phyloP scores from a whole-genome alignment of 192 early-diverging fungal species.

The Coemansia sp. region DNA sequence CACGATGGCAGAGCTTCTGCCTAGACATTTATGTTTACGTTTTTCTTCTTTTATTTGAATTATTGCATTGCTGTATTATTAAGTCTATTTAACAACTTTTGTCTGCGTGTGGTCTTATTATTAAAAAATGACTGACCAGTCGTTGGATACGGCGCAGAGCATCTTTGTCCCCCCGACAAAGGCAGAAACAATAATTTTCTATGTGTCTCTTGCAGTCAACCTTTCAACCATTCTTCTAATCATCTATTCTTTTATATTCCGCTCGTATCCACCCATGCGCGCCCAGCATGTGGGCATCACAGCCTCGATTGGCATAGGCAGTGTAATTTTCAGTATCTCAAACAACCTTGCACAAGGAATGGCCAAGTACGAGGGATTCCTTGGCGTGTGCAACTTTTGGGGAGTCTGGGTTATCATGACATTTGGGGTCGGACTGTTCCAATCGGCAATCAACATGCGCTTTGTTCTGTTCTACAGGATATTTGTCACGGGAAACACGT shows the following conservation, averaged over 20 bases:
- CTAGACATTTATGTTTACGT: neutral
- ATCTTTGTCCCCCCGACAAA: constrained; percentile 35
- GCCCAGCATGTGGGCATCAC: constrained; percentile 50
- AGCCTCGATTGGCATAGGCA: constrained; percentile 24
- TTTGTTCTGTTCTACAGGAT: constrained; percentile 39
- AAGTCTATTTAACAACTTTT: too few relatives aligned
- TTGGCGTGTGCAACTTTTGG: constrained; percentile 37
- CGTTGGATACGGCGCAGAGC: constrained; percentile 26
- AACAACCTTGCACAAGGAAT: constrained; percentile 42
- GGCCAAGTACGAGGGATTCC: constrained; percentile 38
- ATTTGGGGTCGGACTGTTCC: constrained; percentile 25
- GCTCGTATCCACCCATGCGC: constrained; percentile 38
- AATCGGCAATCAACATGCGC: constrained; percentile 37
- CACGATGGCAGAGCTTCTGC: neutral
- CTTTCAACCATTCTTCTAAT: constrained; percentile 29
- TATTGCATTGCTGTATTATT: too few relatives aligned
- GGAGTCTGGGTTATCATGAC: constrained; percentile 37
- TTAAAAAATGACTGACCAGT: constrained; percentile 13
- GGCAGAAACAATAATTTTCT: constrained; percentile 35
- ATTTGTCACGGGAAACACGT: constrained; percentile 37
- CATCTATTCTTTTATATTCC: constrained; percentile 30
- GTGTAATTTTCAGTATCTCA: constrained; percentile 41
- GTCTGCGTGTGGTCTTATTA: too few relatives aligned
- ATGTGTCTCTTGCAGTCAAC: constrained; percentile 26
- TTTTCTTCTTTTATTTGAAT: too few relatives aligned